These are phyloP conservation scores for Ganoderma resinaceum DNA, from an alignment of 1,284 basidiomycete genomes.

Conservation along the genomic window DNA sequence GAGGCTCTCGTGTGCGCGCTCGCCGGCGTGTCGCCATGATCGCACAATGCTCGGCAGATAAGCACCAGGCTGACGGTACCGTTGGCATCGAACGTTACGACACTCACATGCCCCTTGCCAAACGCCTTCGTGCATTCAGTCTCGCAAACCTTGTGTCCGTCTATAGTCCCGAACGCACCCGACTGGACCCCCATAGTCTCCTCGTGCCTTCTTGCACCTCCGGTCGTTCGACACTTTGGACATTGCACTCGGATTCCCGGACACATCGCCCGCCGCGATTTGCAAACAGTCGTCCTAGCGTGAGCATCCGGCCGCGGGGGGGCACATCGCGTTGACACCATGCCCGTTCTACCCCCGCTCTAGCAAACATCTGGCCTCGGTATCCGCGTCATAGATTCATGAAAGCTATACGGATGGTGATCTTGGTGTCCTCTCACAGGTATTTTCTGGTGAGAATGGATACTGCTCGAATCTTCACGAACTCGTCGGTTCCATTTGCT, in stretches of 20 bases:
- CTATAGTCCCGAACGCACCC: background rate
- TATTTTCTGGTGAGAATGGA: background rate
- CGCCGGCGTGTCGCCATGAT: constrained; percentile 5
- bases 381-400: background rate
- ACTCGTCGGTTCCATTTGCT: constrained; percentile 4
- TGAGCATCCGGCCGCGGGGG: background rate
- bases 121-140: constrained; percentile 27
- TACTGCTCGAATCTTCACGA: constrained; percentile 1
- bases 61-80: constrained; percentile 21
- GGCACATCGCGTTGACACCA: background rate
- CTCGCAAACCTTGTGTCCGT: constrained; percentile 14
- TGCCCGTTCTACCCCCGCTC: background rate
- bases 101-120: constrained; percentile 27
- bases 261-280: background rate
- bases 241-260: background rate
- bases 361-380: background rate
- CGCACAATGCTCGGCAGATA: constrained; percentile 23
- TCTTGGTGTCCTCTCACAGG: constrained; percentile 1
- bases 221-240: background rate
- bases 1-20: background rate
- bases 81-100: constrained; percentile 3
- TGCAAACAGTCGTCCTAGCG: background rate
- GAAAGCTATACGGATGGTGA: background rate
- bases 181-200: background rate
- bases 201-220: background rate